Evolutionary conservation across 345 rosid species (phyloP).

Genomic region (Citrus sp.): DNA sequence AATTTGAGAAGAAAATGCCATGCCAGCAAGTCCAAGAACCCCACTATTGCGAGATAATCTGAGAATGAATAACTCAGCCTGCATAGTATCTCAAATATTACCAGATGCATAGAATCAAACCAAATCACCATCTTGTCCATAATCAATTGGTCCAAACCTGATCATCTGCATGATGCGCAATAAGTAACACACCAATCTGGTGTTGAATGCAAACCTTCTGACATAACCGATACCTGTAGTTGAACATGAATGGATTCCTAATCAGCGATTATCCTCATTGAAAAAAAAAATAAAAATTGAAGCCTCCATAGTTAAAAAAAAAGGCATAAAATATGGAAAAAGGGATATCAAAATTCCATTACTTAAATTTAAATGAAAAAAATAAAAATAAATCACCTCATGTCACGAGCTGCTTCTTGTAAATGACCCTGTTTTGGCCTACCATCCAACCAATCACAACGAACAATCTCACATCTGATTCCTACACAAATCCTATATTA

Average conservation of each 20-base stretch:
- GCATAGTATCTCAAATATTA: constrained; percentile 36
- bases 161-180: constrained; percentile 94
- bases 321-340: not conserved
- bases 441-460: constrained; percentile 76
- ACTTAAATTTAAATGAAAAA: not conserved
- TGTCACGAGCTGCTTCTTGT: constrained; percentile 89
- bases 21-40: constrained; percentile 95
- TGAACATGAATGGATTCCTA: constrained; percentile 1
- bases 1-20: constrained; percentile 72
- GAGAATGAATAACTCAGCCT: constrained; percentile 87
- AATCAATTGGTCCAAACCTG: constrained; percentile 48
- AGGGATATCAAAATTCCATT: not conserved
- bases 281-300: not conserved
- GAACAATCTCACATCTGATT: constrained; percentile 79
- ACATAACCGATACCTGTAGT: constrained; percentile 64
- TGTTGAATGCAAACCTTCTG: constrained; percentile 54
- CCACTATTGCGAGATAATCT: constrained; percentile 90
- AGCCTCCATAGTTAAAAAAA: not conserved
- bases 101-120: not conserved
- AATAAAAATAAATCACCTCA: constrained; percentile 40
- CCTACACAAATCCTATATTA: constrained; percentile 49
- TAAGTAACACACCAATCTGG: constrained; percentile 65
- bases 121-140: not conserved
- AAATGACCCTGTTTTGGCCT: constrained; percentile 82
- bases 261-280: not conserved